Percentiles rank a stretch among this genome's conserved stretches.
Conservation (phyloP, 2,329 filamentous ascomycete genomes). For the Monilinia fructigena region DNA sequence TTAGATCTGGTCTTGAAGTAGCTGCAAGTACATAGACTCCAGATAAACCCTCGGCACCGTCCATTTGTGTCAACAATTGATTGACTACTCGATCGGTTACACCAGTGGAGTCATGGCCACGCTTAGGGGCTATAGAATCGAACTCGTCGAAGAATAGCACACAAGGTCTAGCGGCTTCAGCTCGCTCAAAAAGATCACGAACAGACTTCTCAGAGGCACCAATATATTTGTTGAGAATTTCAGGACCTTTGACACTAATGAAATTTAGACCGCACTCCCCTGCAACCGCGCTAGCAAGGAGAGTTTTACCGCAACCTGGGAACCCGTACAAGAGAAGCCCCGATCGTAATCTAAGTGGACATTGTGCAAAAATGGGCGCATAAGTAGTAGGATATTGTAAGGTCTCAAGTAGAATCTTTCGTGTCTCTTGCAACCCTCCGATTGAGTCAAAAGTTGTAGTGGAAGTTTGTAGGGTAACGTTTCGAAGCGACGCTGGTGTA, state of each 20-base stretch:
- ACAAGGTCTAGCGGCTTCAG: constrained; percentile 85
- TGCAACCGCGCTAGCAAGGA: constrained; percentile 93
- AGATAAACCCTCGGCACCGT: constrained; percentile 89
- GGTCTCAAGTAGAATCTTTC: constrained; percentile 90
- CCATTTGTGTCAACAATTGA: constrained; percentile 97
- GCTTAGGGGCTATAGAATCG: constrained; percentile 94
- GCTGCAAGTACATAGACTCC: constrained; percentile 97
- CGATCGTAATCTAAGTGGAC: constrained; percentile 88
- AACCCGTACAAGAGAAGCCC: constrained; percentile 92
- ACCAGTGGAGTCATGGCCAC: constrained; percentile 93
- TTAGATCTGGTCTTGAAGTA: constrained; percentile 88
- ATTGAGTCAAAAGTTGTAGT: constrained; percentile 92
- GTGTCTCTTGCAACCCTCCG: constrained; percentile 80
- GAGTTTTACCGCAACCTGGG: constrained; percentile 93
- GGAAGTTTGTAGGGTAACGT: constrained; percentile 89
- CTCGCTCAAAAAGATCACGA: constrained; percentile 89
- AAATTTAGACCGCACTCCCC: constrained; percentile 98
- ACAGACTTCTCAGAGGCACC: constrained; percentile 96
- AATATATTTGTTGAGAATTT: constrained; percentile 99
- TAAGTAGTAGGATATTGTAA: constrained; percentile 97
- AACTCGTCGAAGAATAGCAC: constrained; percentile 99
- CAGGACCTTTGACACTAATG: constrained; percentile 95
- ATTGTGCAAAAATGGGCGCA: constrained; percentile 94
- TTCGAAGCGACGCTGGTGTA: constrained; percentile 89
- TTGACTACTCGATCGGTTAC: constrained; percentile 99